These are phyloP conservation scores for Phialophora verrucosa DNA, from an alignment of 2,329 filamentous ascomycete genomes.

Conservation along the genomic window DNA sequence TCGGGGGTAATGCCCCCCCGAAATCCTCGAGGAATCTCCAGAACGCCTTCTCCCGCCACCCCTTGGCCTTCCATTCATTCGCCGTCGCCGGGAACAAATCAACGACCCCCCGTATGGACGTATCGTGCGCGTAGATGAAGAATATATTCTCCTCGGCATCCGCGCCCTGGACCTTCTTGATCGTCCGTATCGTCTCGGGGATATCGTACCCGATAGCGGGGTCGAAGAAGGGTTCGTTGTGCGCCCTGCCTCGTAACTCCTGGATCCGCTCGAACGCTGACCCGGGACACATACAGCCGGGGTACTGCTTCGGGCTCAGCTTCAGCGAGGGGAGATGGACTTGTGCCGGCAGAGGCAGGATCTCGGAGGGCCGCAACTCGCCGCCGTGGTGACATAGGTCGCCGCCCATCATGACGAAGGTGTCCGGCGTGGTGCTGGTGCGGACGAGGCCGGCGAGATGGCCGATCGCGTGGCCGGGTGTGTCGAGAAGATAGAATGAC, in stretches of 20 bases:
- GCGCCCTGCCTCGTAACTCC: conserved; percentile 23
- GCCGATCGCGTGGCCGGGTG: conserved; percentile 55
- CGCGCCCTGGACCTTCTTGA: conserved; percentile 38
- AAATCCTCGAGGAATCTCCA: conserved; percentile 32
- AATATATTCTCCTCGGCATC: conserved; percentile 42
- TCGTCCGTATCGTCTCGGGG: conserved; percentile 38
- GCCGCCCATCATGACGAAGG: conserved; percentile 59
- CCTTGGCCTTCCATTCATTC: conserved; percentile 29
- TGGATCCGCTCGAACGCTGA: conserved; percentile 38
- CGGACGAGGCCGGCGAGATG: conserved; percentile 59
- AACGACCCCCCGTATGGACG: conserved; percentile 38
- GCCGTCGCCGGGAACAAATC: conserved; percentile 22
- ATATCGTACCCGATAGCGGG: conserved; percentile 36
- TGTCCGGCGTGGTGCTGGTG: conserved; percentile 47
- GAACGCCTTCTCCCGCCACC: conserved; percentile 21
- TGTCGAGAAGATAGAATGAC: conserved; percentile 50
- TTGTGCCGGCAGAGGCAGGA: conserved; percentile 5
- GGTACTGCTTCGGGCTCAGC: background rate
- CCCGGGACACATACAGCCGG: conserved; percentile 36
- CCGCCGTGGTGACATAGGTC: conserved; percentile 54
- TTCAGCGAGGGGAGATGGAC: background rate
- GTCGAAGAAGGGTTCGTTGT: conserved; percentile 34
- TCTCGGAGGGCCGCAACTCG: conserved; percentile 40
- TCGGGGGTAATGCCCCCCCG: conserved; percentile 2
- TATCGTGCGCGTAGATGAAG: conserved; percentile 42